A percentile compares a stretch with the other conserved stretches of the same genome.
Conservation (phyloP, 345 rosid genomes). For the Gossypium stocksii region DNA sequence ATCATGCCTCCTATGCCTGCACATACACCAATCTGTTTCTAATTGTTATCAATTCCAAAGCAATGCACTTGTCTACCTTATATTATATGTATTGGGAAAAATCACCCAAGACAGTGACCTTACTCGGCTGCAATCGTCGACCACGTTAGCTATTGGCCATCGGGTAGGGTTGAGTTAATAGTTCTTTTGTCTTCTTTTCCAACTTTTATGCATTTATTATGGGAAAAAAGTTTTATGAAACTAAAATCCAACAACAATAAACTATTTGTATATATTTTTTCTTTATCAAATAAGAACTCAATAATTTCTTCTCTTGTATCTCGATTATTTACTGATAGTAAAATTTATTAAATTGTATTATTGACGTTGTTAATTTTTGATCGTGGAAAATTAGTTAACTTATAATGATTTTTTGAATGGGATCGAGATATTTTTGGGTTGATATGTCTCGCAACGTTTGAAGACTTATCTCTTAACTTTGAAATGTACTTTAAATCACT, state of each 20-base stretch:
- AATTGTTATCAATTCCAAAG: neutral
- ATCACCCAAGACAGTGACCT: neutral
- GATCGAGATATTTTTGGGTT: too few species aligned
- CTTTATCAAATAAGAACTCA: too few species aligned
- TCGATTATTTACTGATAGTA: too few species aligned
- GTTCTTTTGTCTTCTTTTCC: neutral
- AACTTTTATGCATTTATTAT: neutral
- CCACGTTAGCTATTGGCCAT: neutral
- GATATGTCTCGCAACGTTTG: too few species aligned
- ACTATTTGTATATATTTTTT: too few species aligned
- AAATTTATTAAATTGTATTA: too few species aligned
- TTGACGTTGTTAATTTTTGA: rapidly evolving
- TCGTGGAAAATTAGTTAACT: rapidly evolving
- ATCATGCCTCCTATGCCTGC: neutral
- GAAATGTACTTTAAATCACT: too few species aligned
- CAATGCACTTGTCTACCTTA: neutral
- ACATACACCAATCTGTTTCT: neutral
- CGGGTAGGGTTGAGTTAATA: neutral
- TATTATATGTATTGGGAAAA: too few species aligned
- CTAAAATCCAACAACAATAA: neutral
- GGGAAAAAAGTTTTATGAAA: too few species aligned
- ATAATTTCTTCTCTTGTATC: too few species aligned
- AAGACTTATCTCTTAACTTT: too few species aligned
- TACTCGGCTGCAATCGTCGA: neutral
- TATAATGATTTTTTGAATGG: too few species aligned